phyloP scores from a whole-genome alignment of 768 basidiomycete species.

The Omphalotus guepiniiformis region DNA sequence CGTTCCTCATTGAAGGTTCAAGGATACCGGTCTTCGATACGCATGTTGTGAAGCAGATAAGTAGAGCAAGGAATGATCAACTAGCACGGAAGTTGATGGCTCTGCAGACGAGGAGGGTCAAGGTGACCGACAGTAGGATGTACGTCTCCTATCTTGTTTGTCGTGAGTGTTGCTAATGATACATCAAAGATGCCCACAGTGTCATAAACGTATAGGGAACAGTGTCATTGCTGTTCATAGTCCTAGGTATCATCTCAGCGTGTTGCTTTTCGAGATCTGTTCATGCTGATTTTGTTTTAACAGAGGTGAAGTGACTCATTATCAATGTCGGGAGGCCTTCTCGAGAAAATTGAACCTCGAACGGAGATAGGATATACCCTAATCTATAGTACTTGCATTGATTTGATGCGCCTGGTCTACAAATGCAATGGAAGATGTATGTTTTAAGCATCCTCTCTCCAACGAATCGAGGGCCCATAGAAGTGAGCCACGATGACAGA shows the following conservation, averaged over 20 bases:
- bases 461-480: too few relatives aligned
- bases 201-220: conserved; percentile 88
- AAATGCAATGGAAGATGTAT: too few relatives aligned
- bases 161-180: background rate
- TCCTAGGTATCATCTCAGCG: conserved; percentile 66
- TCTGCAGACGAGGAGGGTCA: conserved; percentile 78
- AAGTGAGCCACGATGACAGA: too few relatives aligned
- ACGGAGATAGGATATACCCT: too few relatives aligned
- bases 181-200: conserved; percentile 79
- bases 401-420: too few relatives aligned
- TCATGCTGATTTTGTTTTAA: background rate
- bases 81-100: conserved; percentile 68
- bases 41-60: conserved; percentile 63
- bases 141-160: conserved; percentile 36
- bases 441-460: too few relatives aligned
- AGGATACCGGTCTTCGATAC: conserved; percentile 67
- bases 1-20: conserved; percentile 71
- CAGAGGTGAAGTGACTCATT: conserved; percentile 96
- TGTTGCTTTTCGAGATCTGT: conserved; percentile 17
- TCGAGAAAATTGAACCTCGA: conserved; percentile 49
- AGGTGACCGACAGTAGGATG: conserved; percentile 91
- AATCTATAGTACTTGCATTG: too few relatives aligned
- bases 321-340: conserved; percentile 89
- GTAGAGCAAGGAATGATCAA: conserved; percentile 74
- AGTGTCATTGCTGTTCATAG: conserved; percentile 93